Base-by-base conservation (phyloP, 805 yeast genomes). In the Kuraishia capsulata region DNA sequence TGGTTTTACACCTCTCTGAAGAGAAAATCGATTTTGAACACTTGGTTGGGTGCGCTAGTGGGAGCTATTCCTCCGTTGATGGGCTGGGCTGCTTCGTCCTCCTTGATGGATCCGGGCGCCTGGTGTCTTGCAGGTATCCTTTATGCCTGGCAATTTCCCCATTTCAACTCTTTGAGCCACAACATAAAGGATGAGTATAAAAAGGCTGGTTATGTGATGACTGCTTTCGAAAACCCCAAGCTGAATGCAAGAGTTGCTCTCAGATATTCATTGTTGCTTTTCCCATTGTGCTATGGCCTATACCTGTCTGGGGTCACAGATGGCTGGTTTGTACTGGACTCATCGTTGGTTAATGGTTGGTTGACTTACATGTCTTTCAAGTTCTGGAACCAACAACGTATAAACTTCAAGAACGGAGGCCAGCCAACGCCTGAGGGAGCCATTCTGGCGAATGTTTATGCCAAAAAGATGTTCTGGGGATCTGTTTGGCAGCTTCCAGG, bases 31-130 rank as follows among this genome's bases (percentile, higher is more conserved):
- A 90, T 92, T 37, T 56, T 84, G 30, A 92, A 92, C 58, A 92
- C 98, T 1, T 92, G 98, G 98, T 92, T 92, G 3, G 98, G 98
- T 16, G 98, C 98, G 0, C 57, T 92, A n/a, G 98, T 92, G 3
- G 98, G 98, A 3, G 98, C 97, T 0, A 84, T 92, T 35, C 98
- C 98, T 0, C 98, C 98, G 17, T 69, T 92, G 37, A 92, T 92
- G 98, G 98, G 98, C 2, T 92, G 98, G 98, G 96, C 96, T 2
- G 87, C 90, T 0, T 83, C 96, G 10, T 76, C 86, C 3, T 74
- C 88, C 1, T 61, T 89, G 28, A 47, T 71, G 3, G 85, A 87
- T 45, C 96, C 97, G 0, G 97, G 92, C 5, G 94, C 95, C 3
- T 90, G 97, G 97, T 78, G 89, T 53, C 64, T 92, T 19, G 97